Base-by-base conservation (phyloP, 2,329 filamentous ascomycete genomes). In the Parastagonospora avenae region DNA sequence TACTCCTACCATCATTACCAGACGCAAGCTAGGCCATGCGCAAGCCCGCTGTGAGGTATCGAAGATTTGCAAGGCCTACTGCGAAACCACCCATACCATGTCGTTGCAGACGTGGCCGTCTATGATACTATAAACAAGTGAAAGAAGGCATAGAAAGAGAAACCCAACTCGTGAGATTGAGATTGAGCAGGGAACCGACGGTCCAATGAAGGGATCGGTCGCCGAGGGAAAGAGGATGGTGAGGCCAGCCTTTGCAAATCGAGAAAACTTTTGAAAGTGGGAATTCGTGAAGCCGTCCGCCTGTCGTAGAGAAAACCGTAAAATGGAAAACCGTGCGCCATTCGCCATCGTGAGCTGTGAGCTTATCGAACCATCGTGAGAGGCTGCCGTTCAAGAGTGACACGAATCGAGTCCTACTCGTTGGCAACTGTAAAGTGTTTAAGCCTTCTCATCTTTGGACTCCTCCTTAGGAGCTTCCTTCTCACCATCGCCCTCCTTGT, bases 401-500 rank as follows among this genome's bases (percentile, higher is more conserved):
- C 60, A 62, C 54, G 54, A 48, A 61, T 55, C 58, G 64, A 68
- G 57, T 57, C 60, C 63, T 68, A 67, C 62, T 67, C 61, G 54
- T 62, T 53, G 56, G 60, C 58, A 60, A 60, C 64, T 64, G 54
- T 48, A 58, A 57, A 53, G 65, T 68, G 63, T 55, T 64, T 72
- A 75, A 67, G 72, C 72, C 63, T 74, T 72, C 50, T 81, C 78
- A 67, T 80, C 76, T 71, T 80, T 80, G 50, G 71, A 52, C 48
- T 76, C 67, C 54, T 81, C 79, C 53, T 74, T 73, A 52, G 68
- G 54, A 43, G 62, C 65, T 36, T 72, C 71, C 51, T 74, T 70
- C 52, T 71, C 62, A 55, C 61, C 63, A 57, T 73, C 70, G 66
- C 69, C 71, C 54, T 73, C 71, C 75, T 94, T 91, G 72, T 85